phyloP scores from a whole-genome alignment of 805 yeast species.

The Ogataea saltuana region DNA sequence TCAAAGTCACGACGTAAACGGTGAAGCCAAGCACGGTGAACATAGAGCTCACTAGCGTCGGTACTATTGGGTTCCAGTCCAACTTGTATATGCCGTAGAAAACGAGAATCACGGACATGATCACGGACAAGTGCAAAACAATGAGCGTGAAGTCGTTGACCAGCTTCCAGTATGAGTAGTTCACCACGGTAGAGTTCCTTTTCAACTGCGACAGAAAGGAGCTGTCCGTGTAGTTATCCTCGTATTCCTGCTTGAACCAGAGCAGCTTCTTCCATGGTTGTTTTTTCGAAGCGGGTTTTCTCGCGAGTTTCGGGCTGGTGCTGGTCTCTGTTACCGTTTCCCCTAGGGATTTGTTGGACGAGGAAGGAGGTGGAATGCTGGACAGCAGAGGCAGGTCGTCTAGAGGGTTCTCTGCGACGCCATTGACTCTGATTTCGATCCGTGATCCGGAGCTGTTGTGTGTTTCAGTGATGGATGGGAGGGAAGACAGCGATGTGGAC shows the following conservation, averaged over 20 bases:
- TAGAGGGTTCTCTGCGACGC: slow-evolving; percentile 2
- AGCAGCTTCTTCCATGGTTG: slow-evolving; percentile 79
- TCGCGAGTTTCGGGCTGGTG: not conserved
- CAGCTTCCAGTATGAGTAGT: slow-evolving; percentile 63
- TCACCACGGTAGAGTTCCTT: slow-evolving; percentile 72
- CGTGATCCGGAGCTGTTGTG: not conserved
- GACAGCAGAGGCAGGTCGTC: not conserved
- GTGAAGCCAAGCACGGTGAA: slow-evolving; percentile 41
- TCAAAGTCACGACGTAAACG: slow-evolving; percentile 32
- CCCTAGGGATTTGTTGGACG: not conserved
- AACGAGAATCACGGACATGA: slow-evolving; percentile 63
- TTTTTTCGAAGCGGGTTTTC: slow-evolving; percentile 5
- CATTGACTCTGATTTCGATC: slow-evolving; percentile 6
- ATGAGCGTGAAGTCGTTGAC: slow-evolving; percentile 70
- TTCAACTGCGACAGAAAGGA: slow-evolving; percentile 79
- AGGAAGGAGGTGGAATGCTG: not conserved
- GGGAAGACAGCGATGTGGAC: slow-evolving; percentile 4
- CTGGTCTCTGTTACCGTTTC: slow-evolving; percentile 4
- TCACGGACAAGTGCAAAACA: slow-evolving; percentile 62
- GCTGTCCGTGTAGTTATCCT: slow-evolving; percentile 86
- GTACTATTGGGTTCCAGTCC: slow-evolving; percentile 50
- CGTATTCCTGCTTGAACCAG: slow-evolving; percentile 82
- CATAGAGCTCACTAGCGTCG: slow-evolving; percentile 38
- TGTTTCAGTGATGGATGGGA: slow-evolving; percentile 6
- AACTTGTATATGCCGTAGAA: slow-evolving; percentile 60